Evolutionary conservation across 2,329 filamentous ascomycete species (phyloP), one percentile per base, ranked within the genome.

Genomic region (Rutstroemia sp.): DNA sequence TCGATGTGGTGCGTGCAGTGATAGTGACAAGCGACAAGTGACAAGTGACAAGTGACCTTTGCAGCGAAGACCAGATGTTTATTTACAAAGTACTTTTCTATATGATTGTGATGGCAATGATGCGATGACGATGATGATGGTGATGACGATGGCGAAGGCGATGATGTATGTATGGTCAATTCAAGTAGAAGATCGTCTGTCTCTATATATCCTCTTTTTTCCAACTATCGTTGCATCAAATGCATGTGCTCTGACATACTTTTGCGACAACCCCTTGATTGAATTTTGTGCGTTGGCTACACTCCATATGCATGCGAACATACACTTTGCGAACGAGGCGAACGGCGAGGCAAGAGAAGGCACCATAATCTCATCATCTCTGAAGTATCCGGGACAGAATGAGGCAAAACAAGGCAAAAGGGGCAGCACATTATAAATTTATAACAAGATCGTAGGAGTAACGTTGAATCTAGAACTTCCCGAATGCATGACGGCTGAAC

Each of bases 231-330:
- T 44, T 44, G 40, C 40, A 44, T 21, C 5, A 44, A 21, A 44
- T 21, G 17, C 21, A 44, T 44, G 40, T 21, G 17, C 17, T 44
- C 40, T 44, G 40, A 12, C 40, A 44, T 10, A 17, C 23, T 10
- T 21, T 44, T 44, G 17, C 17, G 9, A 44, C 40, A 45, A 54
- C 14, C 52, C 17, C 23, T 44, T n/a, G 36, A 17, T 27, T 1
- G 25, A 27, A 27, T 27, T 2, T 44, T 55, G 52, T 55, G 52
- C 52, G 52, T 16, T 55, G 52, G 52, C 52, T 50, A 6, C 10
- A 17, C 17, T 21, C 21, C 12, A 9, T 21, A 44, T 21, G 40
- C 40, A 44, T 23, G 16, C 9, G 40, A 34, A 34, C 30, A 3
- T 12, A 34, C 42, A 48, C 51, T 14, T 25, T 27, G 30, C n/a